Evolutionary conservation across 2,329 filamentous ascomycete genomes (phyloP), one percentile per base, ranked within the genome.

Genomic region (Penicillium sp.): DNA sequence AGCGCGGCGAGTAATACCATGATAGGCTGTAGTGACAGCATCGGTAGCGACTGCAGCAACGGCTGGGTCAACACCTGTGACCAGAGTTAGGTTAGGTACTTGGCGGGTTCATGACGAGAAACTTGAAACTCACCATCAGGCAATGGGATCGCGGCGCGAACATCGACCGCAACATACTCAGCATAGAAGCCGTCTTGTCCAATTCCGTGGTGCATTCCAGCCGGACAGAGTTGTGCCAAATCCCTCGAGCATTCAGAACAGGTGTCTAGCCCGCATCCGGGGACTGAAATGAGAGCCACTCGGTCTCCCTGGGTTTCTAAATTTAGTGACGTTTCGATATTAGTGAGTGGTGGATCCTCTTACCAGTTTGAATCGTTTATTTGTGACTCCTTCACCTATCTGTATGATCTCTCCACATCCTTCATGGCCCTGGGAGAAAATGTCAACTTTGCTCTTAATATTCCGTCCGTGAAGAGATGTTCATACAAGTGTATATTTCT

Each of bases 231-330:
- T 29, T 29, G 27, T 12, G 27, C 27, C 0, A 80, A 59, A 38
- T 76, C 74, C 0, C 73, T 69, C 3, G 72, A 75, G 48, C 78
- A 80, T 56, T 80, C 76, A 0, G 69, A 51, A 60, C 75, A 78
- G 21, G 63, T 61, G 4, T 55, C 31, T 4, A 57, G 29, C 5
- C 70, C 70, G 54, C 76, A 77, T 50, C 47, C 47, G 2, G 47
- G 47, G 21, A 50, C 47, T 13, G 47, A 10, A 37, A 50, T 17
- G 15, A 50, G 47, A 19, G 47, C 47, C 3, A 50, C 23, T 5
- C 47, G 19, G 17, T 38, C 47, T 38, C 47, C 47, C 47, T 50
- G 5, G 3, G 5, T 19, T 17, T 15, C 2, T 4, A 15, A 23
- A 12, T 50, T 50, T 6, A 50, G 33, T 38, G 27, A 29, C 27